Conservation (phyloP, 2,329 filamentous ascomycete genomes). For the Fusarium buharicum region DNA sequence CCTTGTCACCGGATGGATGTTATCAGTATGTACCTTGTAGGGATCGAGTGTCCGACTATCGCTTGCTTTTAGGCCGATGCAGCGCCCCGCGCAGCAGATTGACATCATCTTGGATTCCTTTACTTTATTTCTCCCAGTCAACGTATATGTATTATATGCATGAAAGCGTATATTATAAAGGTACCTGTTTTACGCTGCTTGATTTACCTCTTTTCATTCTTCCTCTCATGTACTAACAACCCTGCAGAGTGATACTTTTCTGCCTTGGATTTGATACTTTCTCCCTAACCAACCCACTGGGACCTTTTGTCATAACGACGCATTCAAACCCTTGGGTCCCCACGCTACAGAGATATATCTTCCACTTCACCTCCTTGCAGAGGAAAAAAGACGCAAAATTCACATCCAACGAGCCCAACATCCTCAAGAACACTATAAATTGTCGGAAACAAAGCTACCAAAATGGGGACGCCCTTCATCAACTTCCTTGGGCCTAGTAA, state of each 20-base stretch:
- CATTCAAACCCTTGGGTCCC: background rate
- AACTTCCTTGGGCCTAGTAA: slow-evolving; percentile 59
- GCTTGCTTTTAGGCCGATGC: slow-evolving; percentile 2
- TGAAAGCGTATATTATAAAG: slow-evolving; percentile 2
- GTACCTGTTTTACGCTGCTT: background rate
- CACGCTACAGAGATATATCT: background rate
- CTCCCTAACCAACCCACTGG: background rate
- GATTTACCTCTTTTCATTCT: background rate
- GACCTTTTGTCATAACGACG: slow-evolving; percentile 9
- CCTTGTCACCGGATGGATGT: background rate
- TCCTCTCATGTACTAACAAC: background rate
- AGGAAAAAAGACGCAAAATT: background rate
- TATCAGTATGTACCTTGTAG: slow-evolving; percentile 13
- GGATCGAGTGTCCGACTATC: slow-evolving; percentile 12
- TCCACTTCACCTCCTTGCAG: background rate
- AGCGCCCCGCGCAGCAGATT: slow-evolving; percentile 24
- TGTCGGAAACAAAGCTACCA: slow-evolving; percentile 7
- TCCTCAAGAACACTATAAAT: background rate
- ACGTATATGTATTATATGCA: background rate
- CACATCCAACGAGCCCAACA: background rate
- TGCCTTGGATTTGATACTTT: background rate
- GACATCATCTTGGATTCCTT: slow-evolving; percentile 33
- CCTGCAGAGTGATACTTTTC: background rate
- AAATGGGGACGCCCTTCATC: slow-evolving; percentile 64
- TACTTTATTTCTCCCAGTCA: background rate